Percentiles rank a stretch among this genome's conserved stretches.
Evolutionary conservation across 768 basidiomycete genomes (phyloP).

Genomic region (Lenzites betulinus): DNA sequence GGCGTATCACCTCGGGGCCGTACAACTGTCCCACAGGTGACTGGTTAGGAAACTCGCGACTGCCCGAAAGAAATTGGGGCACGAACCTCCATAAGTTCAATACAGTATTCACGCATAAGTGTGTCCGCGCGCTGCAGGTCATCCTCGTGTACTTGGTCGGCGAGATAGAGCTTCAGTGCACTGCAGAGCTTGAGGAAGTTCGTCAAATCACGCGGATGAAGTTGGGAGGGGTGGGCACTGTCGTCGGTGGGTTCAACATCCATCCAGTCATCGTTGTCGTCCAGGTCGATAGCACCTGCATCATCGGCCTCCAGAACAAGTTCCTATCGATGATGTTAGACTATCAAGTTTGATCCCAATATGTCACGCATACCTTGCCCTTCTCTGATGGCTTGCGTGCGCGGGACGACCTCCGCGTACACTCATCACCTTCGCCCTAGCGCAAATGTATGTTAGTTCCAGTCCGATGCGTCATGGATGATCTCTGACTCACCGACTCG

Average conservation of each 20-base stretch:
- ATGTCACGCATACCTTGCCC: background rate
- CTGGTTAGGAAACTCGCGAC: slow-evolving; percentile 3
- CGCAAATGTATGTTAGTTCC: too few relatives aligned
- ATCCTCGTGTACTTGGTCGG: slow-evolving; percentile 5
- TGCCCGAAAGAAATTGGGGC: background rate
- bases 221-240: background rate
- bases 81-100: slow-evolving; percentile 26
- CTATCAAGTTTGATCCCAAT: background rate
- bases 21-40: slow-evolving; percentile 30
- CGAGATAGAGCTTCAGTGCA: slow-evolving; percentile 9
- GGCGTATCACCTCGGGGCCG: slow-evolving; percentile 33
- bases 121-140: slow-evolving; percentile 13
- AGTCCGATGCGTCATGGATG: too few relatives aligned
- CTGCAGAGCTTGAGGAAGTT: slow-evolving; percentile 8
- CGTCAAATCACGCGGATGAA: slow-evolving; percentile 7
- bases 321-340: background rate
- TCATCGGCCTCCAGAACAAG: slow-evolving; percentile 8
- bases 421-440: background rate
- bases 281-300: background rate
- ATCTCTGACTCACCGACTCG: too few relatives aligned
- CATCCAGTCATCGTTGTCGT: background rate
- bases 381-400: background rate
- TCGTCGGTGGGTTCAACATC: background rate
- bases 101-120: slow-evolving; percentile 27
- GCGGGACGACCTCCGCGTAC: background rate